Base-by-base conservation (phyloP, 2,329 filamentous ascomycete genomes). In the Phialophora expanda region DNA sequence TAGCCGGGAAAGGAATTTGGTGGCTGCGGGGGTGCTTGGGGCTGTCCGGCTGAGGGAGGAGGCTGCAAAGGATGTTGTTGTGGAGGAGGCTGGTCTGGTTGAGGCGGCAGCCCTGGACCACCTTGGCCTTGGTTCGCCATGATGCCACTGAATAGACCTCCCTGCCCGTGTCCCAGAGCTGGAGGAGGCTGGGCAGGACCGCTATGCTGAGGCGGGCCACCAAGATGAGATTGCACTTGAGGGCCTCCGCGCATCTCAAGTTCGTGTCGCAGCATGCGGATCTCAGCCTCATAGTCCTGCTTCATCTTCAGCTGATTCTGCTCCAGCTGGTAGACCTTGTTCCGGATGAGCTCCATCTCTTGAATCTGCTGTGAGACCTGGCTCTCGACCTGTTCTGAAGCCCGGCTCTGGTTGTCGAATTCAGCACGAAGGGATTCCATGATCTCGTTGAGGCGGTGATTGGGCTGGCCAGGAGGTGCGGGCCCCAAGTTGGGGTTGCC, bases 281-380 rank as follows among this genome's bases (percentile, higher is more conserved):
- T 90, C 76, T 98, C 93, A 71, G 96, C 92, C 76, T 99, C 95
- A 76, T 98, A 98, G 76, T 97, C 96, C 79, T 89, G 86, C 83
- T 98, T 98, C 75, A 97, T 88, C 61, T 87, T 87, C 74, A 94
- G 85, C 75, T 98, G 95, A 56, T 89, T 87, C 77, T 96, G 93
- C 78, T 99, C 95, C 78, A 99, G 88, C 73, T 91, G 87, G 75
- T 92, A 97, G 66, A 99, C 92, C 80, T 97, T 97, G 76, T 93
- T 90, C 69, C 93, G 86, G 57, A 99, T 92, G 75, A 97, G 86
- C 77, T 97, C 92, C 86, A 98, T 95, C 81, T 99, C 95, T 75
- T 94, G 90, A 70, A 97, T 90, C 78, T 99, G 95, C 57, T 89
- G 87, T 65, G 91, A 89, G 76, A 98, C 95, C 97, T 96, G 93